Evolutionary conservation across 2,329 filamentous ascomycete genomes (phyloP).

Genomic region (Aspergillus calidoustus): DNA sequence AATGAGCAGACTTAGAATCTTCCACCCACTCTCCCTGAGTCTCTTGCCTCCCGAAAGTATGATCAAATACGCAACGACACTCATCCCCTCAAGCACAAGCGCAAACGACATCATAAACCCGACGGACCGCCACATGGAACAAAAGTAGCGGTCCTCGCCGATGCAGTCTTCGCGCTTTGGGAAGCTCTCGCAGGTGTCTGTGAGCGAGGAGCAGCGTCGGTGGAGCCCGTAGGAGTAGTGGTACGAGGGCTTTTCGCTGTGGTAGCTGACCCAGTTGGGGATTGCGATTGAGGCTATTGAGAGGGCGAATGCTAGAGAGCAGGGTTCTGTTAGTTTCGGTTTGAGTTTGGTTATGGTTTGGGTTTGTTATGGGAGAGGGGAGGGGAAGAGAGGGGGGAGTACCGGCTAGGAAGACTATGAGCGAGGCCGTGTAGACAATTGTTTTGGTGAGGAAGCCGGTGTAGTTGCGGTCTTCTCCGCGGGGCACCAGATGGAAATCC

Average conservation of each 20-base stretch:
- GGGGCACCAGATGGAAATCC: slow-evolving; percentile 50
- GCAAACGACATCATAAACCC: slow-evolving; percentile 87
- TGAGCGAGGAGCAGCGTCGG: slow-evolving; percentile 74
- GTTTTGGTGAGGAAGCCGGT: slow-evolving; percentile 55
- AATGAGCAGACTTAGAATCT: slow-evolving; percentile 70
- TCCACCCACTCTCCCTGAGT: slow-evolving; percentile 82
- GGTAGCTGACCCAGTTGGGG: slow-evolving; percentile 54
- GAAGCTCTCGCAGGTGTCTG: slow-evolving; percentile 60
- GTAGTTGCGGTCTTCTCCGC: slow-evolving; percentile 50
- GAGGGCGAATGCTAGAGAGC: slow-evolving; percentile 45
- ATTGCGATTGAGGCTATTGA: slow-evolving; percentile 53
- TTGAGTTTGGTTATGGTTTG: background rate
- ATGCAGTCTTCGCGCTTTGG: slow-evolving; percentile 70
- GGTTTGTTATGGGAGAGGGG: background rate
- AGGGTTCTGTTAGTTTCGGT: slow-evolving; percentile 29
- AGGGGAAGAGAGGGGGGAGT: slow-evolving; percentile 10
- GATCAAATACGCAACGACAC: slow-evolving; percentile 77
- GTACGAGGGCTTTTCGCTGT: slow-evolving; percentile 55
- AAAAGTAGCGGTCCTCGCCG: slow-evolving; percentile 74
- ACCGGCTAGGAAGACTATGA: slow-evolving; percentile 53
- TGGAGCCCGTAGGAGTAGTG: slow-evolving; percentile 78
- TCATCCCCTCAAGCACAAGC: slow-evolving; percentile 79
- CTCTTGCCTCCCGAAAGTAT: slow-evolving; percentile 79
- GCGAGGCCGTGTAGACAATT: slow-evolving; percentile 50
- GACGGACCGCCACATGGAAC: slow-evolving; percentile 86